Evolutionary conservation across 2,329 filamentous ascomycete genomes (phyloP), one percentile per base, ranked within the genome.

Genomic region (Parascedosporium putredinis): DNA sequence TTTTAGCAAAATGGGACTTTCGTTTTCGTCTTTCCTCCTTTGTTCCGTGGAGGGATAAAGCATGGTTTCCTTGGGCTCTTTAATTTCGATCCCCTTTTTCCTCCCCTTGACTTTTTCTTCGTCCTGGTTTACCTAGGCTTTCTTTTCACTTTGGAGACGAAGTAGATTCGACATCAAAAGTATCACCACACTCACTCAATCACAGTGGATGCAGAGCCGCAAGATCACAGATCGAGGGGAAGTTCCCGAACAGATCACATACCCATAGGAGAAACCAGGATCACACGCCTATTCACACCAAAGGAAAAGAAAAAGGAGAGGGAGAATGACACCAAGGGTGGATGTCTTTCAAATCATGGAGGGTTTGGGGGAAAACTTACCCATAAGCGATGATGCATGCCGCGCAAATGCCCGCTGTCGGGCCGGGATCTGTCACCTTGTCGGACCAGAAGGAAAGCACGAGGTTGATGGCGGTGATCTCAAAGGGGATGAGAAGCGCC

Each of bases 361-460:
- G 5, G 36, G 14, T 42, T 20, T n/a, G n/a, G n/a, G n/a, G n/a
- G n/a, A n/a, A n/a, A n/a, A n/a, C 49, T 50, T 45, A 50, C 49
- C 42, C 42, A 33, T 50, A 51, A 25, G 45, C 24, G n/a, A 44
- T 36, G 31, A 55, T 47, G 14, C 22, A 59, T 66, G 25, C 52
- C 79, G 75, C 80, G 84, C 88, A 56, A 88, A 81, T n/a, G 88
- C 74, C 29, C 83, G 68, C 51, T 88, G 87, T 60, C 73, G 89
- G 54, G 70, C 83, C 83, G 69, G 88, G 60, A 75, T 67, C 51
- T 73, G 85, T 43, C 72, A 72, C 53, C 81, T 62, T 71, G 2
- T 53, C 50, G 46, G 59, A 62, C 65, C 65, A 68, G 49, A 60
- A 68, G 24, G 64, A 64, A 18, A 75, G 65, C 33, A 74, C 66